Conservation (phyloP, 345 rosid species). For the Gossypium longicalyx region DNA sequence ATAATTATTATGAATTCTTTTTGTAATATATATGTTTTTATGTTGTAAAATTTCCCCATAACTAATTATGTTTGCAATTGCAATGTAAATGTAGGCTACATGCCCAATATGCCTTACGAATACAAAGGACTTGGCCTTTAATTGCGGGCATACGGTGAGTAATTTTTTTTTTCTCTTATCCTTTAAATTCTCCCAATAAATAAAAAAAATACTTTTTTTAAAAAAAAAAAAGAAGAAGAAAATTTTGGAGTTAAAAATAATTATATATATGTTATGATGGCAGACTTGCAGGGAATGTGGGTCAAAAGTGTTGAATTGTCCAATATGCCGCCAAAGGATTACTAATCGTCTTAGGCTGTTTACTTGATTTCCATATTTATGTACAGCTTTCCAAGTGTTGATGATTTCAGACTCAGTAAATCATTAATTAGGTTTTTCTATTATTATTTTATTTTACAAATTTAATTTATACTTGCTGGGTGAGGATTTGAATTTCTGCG, state of each 20-base stretch:
- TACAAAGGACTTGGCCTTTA: constrained; percentile 54
- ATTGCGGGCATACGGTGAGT: constrained; percentile 78
- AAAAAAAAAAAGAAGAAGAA: too few species aligned
- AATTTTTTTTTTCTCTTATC: background rate
- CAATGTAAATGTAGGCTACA: constrained; percentile 29
- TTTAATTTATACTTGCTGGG: background rate
- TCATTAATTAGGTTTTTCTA: background rate
- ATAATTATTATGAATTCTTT: too few species aligned
- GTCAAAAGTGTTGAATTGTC: constrained; percentile 45
- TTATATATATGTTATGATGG: background rate
- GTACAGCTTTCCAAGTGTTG: background rate
- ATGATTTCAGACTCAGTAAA: background rate
- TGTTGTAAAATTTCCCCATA: background rate
- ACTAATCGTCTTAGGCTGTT: constrained; percentile 50
- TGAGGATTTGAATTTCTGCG: background rate
- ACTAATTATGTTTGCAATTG: background rate
- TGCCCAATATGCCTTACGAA: constrained; percentile 69
- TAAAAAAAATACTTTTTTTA: too few species aligned
- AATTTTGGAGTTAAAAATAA: background rate
- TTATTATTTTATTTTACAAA: too few species aligned
- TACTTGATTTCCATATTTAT: constrained; percentile 22
- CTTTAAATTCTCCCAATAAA: background rate
- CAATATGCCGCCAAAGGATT: constrained; percentile 57
- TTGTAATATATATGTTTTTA: background rate
- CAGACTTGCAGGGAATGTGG: constrained; percentile 70